Evolutionary conservation across 192 early-diverging fungal genomes (phyloP), one percentile per base, ranked within the genome.

Genomic region (Podila epigama): DNA sequence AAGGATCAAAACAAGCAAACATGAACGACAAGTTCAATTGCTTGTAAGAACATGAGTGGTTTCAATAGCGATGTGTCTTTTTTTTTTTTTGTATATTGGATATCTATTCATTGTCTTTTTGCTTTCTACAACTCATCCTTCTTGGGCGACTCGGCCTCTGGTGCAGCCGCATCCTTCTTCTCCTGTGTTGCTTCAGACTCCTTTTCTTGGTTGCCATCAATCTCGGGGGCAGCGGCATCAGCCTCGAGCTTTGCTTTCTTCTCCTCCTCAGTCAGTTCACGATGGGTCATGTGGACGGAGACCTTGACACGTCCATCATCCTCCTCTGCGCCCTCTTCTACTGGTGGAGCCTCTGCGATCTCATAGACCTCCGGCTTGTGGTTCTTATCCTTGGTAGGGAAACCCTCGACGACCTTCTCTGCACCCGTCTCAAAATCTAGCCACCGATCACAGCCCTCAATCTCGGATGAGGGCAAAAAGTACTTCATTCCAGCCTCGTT

Each of bases 361-460:
- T 60, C 66, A 34, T 41, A 77, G 8, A 68, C 56, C 29, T 68
- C 61, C 2, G 66, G 73, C 55, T 53, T 41, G 50, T 77, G 55
- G 27, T 59, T 54, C 5, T 42, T 40, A 13, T 60, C 42, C 61
- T 68, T 77, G 36, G 51, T 3, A 0, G 53, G 4, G 27, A 55
- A 54, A 0, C 65, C 66, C 25, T 68, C 60, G 11, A 77, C 56
- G 0, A 15, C 16, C 48, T 59, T 58, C 34, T 77, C 73, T 55
- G 62, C 18, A 20, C 56, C 56, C 1, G 60, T 58, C 35, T 58
- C 65, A 58, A 77, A 77, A 37, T 77, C 56, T 32, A 77, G 51
- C 73, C 73, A 77, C 27, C 51, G 63, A 50, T 77, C 73, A 25
- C 73, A 77, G 16, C 73, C 73, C 6, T 68, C 60, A 50, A 77